phyloP scores from a whole-genome alignment of 2,329 filamentous ascomycete species.

The Sphaerulina populicola region DNA sequence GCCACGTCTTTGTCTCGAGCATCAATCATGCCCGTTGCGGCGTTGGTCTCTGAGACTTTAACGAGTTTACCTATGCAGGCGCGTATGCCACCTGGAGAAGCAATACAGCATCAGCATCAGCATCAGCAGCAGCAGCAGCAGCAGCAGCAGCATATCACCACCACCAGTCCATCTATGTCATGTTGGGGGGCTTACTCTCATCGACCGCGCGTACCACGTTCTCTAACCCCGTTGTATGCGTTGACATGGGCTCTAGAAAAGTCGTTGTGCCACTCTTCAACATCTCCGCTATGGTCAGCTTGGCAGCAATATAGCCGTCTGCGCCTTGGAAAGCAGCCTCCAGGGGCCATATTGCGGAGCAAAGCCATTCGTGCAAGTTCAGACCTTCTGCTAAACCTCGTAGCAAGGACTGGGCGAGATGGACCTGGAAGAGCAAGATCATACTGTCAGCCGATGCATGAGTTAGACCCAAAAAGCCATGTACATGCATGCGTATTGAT shows the following conservation, averaged over 20 bases:
- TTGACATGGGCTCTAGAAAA: conserved; percentile 47
- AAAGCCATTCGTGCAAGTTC: conserved; percentile 45
- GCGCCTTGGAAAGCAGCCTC: conserved; percentile 39
- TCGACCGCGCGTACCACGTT: conserved; percentile 38
- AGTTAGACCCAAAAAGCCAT: too few relatives aligned
- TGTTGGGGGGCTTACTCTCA: conserved; percentile 26
- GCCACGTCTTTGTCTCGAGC: conserved; percentile 2
- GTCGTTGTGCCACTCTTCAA: conserved; percentile 44
- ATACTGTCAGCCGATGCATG: too few relatives aligned
- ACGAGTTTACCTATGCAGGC: conserved; percentile 40
- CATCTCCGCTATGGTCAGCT: conserved; percentile 46
- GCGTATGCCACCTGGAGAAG: conserved; percentile 31
- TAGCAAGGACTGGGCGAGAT: conserved; percentile 44
- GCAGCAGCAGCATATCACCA: background rate
- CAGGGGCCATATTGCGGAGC: conserved; percentile 44
- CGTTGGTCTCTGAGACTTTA: conserved; percentile 34
- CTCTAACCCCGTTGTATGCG: conserved; percentile 42
- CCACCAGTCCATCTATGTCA: background rate
- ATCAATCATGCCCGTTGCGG: conserved; percentile 4
- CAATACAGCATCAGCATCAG: background rate
- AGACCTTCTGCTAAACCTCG: conserved; percentile 45
- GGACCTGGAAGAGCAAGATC: conserved; percentile 14
- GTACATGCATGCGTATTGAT: conserved; percentile 42
- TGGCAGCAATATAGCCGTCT: conserved; percentile 45
- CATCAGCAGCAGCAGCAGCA: background rate